A percentile compares a stretch with the other conserved stretches of the same genome.
Evolutionary conservation across 1,284 basidiomycete species (phyloP).

Genomic region (Moesziomyces sp.): DNA sequence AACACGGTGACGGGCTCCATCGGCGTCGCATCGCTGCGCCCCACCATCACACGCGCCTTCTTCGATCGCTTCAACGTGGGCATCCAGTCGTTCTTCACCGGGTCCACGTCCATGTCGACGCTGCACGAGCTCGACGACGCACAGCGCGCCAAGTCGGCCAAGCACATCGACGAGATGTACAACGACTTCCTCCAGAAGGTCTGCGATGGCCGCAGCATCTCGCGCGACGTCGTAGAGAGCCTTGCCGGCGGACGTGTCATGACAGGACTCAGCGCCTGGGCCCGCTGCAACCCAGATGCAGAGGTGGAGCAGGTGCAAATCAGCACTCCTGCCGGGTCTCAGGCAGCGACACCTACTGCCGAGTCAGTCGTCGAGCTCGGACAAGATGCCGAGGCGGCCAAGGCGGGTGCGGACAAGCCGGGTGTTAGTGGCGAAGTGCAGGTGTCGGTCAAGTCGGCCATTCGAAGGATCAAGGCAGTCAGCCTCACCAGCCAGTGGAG

Average conservation of each 20-base stretch:
- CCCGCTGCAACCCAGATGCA: constrained; percentile 52
- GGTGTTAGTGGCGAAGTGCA: constrained; percentile 6
- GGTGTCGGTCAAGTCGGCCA: constrained; percentile 34
- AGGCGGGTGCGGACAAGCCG: constrained; percentile 4
- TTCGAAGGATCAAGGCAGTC: constrained; percentile 44
- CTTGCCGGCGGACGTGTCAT: constrained; percentile 70
- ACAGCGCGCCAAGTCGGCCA: constrained; percentile 62
- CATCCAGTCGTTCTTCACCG: constrained; percentile 69
- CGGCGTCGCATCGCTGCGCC: constrained; percentile 69
- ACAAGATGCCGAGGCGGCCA: constrained; percentile 30
- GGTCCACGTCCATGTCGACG: constrained; percentile 64
- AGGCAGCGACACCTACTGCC: constrained; percentile 6
- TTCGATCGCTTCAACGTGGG: constrained; percentile 68
- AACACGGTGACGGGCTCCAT: constrained; percentile 69
- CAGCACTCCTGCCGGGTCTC: not conserved
- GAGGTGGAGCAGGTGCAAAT: constrained; percentile 30
- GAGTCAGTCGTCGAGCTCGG: constrained; percentile 25
- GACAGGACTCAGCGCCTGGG: constrained; percentile 69
- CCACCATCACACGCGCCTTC: constrained; percentile 68
- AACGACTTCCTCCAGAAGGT: constrained; percentile 65
- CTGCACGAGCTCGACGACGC: constrained; percentile 65
- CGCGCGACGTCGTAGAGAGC: constrained; percentile 65
- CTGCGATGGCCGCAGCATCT: constrained; percentile 67
- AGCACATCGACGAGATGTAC: constrained; percentile 69
- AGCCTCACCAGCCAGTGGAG: constrained; percentile 49